Conservation (phyloP, 176 grass and related monocot genomes). For the Oryza meyeriana region DNA sequence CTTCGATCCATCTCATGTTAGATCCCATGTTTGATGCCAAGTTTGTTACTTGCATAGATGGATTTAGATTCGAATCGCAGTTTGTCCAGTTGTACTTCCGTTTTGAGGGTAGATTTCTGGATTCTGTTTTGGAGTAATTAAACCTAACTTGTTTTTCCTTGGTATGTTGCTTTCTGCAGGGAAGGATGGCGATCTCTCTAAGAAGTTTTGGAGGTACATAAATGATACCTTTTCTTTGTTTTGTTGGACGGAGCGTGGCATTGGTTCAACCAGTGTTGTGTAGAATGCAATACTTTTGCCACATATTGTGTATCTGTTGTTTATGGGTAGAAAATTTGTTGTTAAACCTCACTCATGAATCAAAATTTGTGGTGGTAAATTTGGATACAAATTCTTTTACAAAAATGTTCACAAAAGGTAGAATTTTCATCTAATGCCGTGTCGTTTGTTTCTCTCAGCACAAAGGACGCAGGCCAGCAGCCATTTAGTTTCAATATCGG, state of each 20-base stretch:
- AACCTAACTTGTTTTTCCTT: conserved; percentile 15
- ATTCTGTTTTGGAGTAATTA: neutral
- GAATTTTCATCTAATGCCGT: neutral
- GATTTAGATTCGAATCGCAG: neutral
- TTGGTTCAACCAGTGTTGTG: neutral
- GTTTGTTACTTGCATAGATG: neutral
- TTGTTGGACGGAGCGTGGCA: neutral
- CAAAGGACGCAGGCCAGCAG: conserved; percentile 87
- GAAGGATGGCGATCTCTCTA: conserved; percentile 77
- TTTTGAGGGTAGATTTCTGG: neutral
- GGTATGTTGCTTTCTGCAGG: conserved; percentile 40
- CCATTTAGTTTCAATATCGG: conserved; percentile 93
- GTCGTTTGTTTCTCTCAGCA: conserved; percentile 53
- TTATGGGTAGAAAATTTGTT: neutral
- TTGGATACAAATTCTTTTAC: neutral
- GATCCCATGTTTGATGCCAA: neutral
- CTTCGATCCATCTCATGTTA: conserved; percentile 11
- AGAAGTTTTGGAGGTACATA: conserved; percentile 95
- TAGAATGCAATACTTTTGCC: neutral
- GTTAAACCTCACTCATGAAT: neutral
- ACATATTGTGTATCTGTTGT: neutral
- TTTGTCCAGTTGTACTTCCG: neutral
- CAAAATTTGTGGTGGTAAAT: neutral
- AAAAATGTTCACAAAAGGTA: neutral
- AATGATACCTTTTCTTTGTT: neutral